These are phyloP conservation scores for Chenopodium album DNA, from an alignment of 148 eudicot species.

Conservation along the genomic window DNA sequence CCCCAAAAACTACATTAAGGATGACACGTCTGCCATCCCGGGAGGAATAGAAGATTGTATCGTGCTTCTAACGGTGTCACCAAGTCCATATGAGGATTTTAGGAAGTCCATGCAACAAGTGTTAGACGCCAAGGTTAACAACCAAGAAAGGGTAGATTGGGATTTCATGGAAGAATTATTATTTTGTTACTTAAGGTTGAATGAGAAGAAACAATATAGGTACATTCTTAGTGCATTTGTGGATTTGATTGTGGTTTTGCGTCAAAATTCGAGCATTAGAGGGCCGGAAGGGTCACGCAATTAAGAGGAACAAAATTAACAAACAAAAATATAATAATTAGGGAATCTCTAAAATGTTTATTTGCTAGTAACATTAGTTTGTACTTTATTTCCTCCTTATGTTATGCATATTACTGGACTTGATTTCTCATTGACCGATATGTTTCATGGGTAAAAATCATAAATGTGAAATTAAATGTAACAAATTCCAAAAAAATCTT, in stretches of 20 bases:
- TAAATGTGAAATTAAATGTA: no score
- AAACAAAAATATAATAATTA: no score
- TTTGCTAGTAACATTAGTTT: no score
- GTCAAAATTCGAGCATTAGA: slow-evolving; percentile 25
- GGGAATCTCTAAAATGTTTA: neutral
- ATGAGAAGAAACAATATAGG: slow-evolving; percentile 55
- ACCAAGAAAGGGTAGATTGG: slow-evolving; percentile 57
- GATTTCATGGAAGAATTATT: slow-evolving; percentile 72
- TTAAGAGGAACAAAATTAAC: neutral
- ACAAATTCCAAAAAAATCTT: no score
- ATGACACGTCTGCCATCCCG: slow-evolving; percentile 2
- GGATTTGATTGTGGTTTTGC: slow-evolving; percentile 44
- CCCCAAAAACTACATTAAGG: neutral
- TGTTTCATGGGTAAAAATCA: no score
- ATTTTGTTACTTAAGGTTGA: slow-evolving; percentile 62
- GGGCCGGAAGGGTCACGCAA: slow-evolving; percentile 15
- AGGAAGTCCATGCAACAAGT: slow-evolving; percentile 65
- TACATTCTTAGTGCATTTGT: slow-evolving; percentile 64
- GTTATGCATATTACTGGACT: no score
- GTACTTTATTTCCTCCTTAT: no score
- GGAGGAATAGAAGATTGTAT: slow-evolving; percentile 50
- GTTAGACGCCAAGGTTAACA: slow-evolving; percentile 43
- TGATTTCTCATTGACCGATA: no score
- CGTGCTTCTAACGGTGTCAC: slow-evolving; percentile 48
- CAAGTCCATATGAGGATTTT: slow-evolving; percentile 61